Evolutionary conservation across 164 flowering plant species (phyloP).

Genomic region (Sextonia rubra): DNA sequence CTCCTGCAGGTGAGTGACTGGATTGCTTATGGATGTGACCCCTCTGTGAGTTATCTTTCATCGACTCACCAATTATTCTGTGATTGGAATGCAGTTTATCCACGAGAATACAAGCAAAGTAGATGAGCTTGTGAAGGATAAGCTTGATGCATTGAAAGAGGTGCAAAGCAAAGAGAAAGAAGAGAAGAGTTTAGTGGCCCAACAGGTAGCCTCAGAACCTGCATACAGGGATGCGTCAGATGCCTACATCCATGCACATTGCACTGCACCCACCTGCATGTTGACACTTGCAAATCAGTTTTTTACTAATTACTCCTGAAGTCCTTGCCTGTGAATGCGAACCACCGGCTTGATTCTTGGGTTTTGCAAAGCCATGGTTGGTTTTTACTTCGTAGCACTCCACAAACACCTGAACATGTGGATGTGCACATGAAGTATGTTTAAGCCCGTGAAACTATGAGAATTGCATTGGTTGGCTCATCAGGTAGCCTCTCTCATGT

Average conservation of each 20-base stretch:
- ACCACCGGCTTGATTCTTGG: not conserved
- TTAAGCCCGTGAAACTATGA: too few relatives aligned
- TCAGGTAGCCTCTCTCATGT: too few relatives aligned
- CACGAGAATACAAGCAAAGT: constrained; percentile 91
- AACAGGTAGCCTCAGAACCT: constrained; percentile 55
- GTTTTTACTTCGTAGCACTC: not conserved
- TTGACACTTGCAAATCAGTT: not conserved
- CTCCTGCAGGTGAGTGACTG: constrained; percentile 64
- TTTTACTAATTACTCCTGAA: not conserved
- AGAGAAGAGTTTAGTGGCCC: constrained; percentile 85
- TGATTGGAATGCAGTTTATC: constrained; percentile 43
- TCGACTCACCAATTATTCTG: not conserved
- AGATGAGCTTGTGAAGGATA: constrained; percentile 91
- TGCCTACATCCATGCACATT: not conserved
- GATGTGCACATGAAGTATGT: not conserved
- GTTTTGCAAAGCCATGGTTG: not conserved
- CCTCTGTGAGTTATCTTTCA: not conserved
- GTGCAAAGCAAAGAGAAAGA: constrained; percentile 82
- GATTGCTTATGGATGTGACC: not conserved
- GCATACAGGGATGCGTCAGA: not conserved
- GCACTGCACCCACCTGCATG: not conserved
- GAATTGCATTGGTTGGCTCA: too few relatives aligned
- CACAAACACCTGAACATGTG: not conserved
- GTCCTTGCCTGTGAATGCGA: not conserved
- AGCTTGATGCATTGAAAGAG: constrained; percentile 65